phyloP scores from a whole-genome alignment of 305 asterid species.

The Galium porrigens region DNA sequence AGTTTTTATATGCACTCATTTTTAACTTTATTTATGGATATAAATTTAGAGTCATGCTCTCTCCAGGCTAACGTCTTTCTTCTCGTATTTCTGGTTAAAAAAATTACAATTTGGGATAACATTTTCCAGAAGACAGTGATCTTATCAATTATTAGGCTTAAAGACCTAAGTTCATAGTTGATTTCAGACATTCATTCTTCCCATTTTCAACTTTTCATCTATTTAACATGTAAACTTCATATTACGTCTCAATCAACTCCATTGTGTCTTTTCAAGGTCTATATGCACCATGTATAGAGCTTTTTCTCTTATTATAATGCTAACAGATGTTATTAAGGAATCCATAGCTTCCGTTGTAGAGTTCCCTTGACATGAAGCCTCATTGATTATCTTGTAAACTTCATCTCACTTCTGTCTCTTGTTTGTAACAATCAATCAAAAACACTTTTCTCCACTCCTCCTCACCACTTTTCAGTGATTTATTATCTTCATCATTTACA shows the following conservation, averaged over 20 bases:
- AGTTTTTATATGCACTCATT: no score
- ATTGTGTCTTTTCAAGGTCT: no score
- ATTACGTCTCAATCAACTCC: no score
- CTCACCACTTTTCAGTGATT: no score
- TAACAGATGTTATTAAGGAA: background rate
- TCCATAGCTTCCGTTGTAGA: background rate
- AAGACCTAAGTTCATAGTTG: background rate
- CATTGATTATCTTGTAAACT: background rate
- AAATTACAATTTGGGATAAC: background rate
- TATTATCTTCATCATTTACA: no score
- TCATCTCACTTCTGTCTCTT: background rate
- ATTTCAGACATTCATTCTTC: background rate
- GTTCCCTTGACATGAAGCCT: background rate
- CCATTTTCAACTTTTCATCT: no score
- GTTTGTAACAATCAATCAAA: background rate
- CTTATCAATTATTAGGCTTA: background rate
- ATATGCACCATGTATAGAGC: background rate
- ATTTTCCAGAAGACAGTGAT: background rate
- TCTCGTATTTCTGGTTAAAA: background rate
- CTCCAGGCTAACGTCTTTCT: background rate
- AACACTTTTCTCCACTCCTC: background rate
- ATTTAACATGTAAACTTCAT: no score
- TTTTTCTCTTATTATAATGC: background rate
- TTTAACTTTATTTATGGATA: background rate
- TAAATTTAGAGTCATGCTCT: background rate